These are phyloP conservation scores for Marchantia polymorpha DNA, from an alignment of 225 moss, liverwort and hornwort species.

Conservation along the genomic window DNA sequence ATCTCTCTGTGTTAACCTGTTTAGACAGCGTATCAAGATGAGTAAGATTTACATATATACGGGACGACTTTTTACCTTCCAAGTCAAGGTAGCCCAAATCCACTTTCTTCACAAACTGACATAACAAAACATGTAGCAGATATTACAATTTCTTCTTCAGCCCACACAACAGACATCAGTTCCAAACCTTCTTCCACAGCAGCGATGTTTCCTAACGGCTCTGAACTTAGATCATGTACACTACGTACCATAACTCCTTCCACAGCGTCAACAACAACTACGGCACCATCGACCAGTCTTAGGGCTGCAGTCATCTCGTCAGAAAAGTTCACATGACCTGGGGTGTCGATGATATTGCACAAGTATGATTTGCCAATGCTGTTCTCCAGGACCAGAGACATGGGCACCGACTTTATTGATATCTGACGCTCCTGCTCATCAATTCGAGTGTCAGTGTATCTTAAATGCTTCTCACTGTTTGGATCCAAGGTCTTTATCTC, in stretches of 20 bases:
- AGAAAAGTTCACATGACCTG: constrained; percentile 94
- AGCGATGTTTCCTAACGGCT: too few relatives aligned
- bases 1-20: constrained; percentile 91
- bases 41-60: too few relatives aligned
- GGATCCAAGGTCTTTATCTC: constrained; percentile 82
- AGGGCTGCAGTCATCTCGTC: constrained; percentile 99
- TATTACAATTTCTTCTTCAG: too few relatives aligned
- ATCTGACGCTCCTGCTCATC: constrained; percentile 99
- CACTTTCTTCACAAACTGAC: too few relatives aligned
- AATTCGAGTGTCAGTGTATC: constrained; percentile 91
- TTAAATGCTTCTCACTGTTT: constrained; percentile 84
- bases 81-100: neutral
- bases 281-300: constrained; percentile 85
- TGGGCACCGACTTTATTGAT: constrained; percentile 89
- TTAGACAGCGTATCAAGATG: constrained; percentile 13
- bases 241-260: constrained; percentile 93
- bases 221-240: neutral
- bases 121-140: too few relatives aligned
- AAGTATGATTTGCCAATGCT: constrained; percentile 86
- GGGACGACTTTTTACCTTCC: too few relatives aligned
- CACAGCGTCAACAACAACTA: constrained; percentile 95
- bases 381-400: constrained; percentile 91
- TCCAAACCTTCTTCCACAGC: too few relatives aligned
- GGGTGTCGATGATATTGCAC: constrained; percentile 92
- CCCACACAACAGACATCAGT: too few relatives aligned